A percentile compares a stretch with the other conserved stretches of the same genome.
phyloP scores from a whole-genome alignment of 441 rosid genomes.

The Raphanus hybrid region DNA sequence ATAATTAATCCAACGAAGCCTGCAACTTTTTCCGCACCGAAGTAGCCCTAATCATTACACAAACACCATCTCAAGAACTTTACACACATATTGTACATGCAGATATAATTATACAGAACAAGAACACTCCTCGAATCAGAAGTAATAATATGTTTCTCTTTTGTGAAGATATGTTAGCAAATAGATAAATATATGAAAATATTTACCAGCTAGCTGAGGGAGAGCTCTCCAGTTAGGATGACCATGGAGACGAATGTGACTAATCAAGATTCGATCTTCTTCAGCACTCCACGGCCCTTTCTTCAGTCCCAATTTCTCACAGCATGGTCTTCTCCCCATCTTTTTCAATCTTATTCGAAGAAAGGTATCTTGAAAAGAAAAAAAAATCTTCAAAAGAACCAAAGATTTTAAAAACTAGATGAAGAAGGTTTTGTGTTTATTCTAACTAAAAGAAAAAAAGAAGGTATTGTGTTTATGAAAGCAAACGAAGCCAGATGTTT shows the following conservation, averaged over 20 bases:
- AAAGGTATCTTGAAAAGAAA: not conserved
- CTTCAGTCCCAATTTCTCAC: conserved; percentile 56
- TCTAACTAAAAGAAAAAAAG: not conserved
- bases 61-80: conserved; percentile 2
- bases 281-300: conserved; percentile 54
- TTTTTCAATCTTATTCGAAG: not conserved
- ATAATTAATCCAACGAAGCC: conserved; percentile 63
- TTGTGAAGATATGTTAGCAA: conserved; percentile 5
- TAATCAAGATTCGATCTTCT: conserved; percentile 48
- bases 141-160: not conserved
- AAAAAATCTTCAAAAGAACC: not conserved
- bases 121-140: conserved; percentile 5
- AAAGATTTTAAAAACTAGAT: not conserved
- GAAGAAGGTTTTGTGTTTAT: conserved; percentile 8
- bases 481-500: conserved; percentile 26
- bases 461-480: conserved; percentile 14
- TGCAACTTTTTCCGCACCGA: conserved; percentile 66
- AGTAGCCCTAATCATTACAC: conserved; percentile 46
- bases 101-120: not conserved
- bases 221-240: conserved; percentile 56
- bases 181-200: not conserved
- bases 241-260: conserved; percentile 43
- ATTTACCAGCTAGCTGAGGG: conserved; percentile 52
- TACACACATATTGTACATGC: not conserved
- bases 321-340: conserved; percentile 58